These are phyloP conservation scores for Mycena indigotica DNA, from an alignment of 768 basidiomycete species.

Conservation along the genomic window DNA sequence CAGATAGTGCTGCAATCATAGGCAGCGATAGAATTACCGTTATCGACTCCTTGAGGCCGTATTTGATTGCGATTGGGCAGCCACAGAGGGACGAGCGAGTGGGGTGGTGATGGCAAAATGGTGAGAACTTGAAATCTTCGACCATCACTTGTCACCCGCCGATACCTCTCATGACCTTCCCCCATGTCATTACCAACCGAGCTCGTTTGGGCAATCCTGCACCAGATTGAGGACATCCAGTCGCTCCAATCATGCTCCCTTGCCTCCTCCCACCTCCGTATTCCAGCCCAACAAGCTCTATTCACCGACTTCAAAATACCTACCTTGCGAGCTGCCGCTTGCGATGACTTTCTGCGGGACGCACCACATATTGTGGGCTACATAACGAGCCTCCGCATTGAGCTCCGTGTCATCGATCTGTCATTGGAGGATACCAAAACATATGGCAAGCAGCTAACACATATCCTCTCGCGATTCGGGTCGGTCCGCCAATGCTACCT, in stretches of 20 bases:
- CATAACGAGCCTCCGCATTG: background rate
- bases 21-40: too few relatives aligned
- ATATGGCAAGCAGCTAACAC: background rate
- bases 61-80: too few relatives aligned
- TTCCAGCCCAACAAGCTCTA: background rate
- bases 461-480: background rate
- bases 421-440: background rate
- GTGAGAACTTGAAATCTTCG: too few relatives aligned
- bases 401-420: background rate
- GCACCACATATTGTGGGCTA: background rate
- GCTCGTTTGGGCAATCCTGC: background rate
- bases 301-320: background rate
- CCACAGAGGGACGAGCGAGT: too few relatives aligned
- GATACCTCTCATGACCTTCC: background rate
- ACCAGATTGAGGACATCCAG: background rate
- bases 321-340: background rate
- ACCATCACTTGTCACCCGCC: too few relatives aligned
- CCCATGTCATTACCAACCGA: background rate
- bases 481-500: background rate
- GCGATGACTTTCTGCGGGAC: background rate
- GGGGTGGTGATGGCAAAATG: too few relatives aligned
- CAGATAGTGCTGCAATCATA: too few relatives aligned
- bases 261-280: background rate
- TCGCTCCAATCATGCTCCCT: background rate
- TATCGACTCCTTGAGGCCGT: too few relatives aligned